phyloP scores from a whole-genome alignment of 345 rosid species.

The Citrus hindsii region DNA sequence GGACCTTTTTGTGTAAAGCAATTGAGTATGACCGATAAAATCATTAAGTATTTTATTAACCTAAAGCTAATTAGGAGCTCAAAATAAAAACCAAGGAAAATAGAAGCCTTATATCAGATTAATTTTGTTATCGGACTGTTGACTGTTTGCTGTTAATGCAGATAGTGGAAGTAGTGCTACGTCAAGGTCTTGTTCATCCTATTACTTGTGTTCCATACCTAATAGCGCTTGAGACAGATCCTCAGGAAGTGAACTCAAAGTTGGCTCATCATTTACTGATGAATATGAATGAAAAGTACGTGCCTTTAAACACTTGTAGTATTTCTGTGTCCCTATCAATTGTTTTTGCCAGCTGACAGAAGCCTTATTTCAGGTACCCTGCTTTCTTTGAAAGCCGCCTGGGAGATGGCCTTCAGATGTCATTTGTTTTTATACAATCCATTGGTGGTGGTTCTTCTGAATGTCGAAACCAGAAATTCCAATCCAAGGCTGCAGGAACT shows the following conservation, averaged over 20 bases:
- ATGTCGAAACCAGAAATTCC: constrained; percentile 39
- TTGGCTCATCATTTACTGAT: constrained; percentile 96
- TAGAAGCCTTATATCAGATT: not conserved
- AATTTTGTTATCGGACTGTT: not conserved
- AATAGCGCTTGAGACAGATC: constrained; percentile 99
- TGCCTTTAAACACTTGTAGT: constrained; percentile 18
- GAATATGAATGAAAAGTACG: constrained; percentile 99
- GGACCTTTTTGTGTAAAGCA: not conserved
- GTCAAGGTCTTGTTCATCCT: constrained; percentile 99
- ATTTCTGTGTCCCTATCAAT: constrained; percentile 2
- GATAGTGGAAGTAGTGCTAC: constrained; percentile 97
- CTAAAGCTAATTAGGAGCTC: not conserved
- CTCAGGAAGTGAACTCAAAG: constrained; percentile 84
- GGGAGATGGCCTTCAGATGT: constrained; percentile 97
- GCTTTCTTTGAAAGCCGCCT: constrained; percentile 96
- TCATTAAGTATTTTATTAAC: not conserved
- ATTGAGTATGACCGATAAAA: not conserved
- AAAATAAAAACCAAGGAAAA: not conserved
- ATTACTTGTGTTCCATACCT: constrained; percentile 97
- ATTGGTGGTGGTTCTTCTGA: constrained; percentile 38
- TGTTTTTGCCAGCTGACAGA: constrained; percentile 20
- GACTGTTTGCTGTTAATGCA: constrained; percentile 29
- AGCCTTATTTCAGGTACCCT: constrained; percentile 72
- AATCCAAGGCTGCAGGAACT: constrained; percentile 52
- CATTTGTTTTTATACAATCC: constrained; percentile 76